Percentiles rank a stretch among this genome's conserved stretches.
These are phyloP conservation scores for Trichophyton mentagrophytes DNA, from an alignment of 2,329 filamentous ascomycete species.

Conservation along the genomic window DNA sequence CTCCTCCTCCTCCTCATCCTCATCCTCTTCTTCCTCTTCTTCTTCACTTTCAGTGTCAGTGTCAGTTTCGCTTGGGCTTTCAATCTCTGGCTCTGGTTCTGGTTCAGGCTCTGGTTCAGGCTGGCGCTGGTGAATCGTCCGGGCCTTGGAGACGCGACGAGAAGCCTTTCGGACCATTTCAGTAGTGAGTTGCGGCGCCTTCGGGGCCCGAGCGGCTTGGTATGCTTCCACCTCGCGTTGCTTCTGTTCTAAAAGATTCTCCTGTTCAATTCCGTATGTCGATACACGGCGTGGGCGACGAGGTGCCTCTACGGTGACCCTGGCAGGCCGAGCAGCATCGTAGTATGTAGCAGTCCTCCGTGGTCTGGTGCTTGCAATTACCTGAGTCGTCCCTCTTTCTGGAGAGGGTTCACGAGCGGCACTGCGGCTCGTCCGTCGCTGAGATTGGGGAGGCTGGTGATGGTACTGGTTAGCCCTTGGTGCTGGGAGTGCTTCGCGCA, in stretches of 20 bases:
- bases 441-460: neutral
- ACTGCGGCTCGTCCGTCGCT: conserved; percentile 18
- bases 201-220: conserved; percentile 22
- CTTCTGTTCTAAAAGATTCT: conserved; percentile 24
- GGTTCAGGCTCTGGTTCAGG: neutral
- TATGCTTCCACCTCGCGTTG: conserved; percentile 29
- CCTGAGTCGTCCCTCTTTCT: conserved; percentile 23
- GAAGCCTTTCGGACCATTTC: conserved; percentile 10
- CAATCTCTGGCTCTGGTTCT: neutral
- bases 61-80: conserved; percentile 1
- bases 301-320: conserved; percentile 24
- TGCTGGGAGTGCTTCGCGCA: conserved; percentile 22
- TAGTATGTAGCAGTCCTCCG: conserved; percentile 22
- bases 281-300: conserved; percentile 22
- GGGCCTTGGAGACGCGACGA: neutral
- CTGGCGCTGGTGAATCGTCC: neutral
- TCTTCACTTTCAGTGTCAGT: neutral
- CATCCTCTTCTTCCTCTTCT: neutral
- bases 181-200: neutral
- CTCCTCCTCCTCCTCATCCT: neutral
- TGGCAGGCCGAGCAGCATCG: conserved; percentile 21
- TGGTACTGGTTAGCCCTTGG: conserved; percentile 4
- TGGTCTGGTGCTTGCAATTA: conserved; percentile 16
- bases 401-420: conserved; percentile 19
- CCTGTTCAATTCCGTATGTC: conserved; percentile 22